Evolutionary conservation across 495 filamentous ascomycete species (phyloP), one percentile per base, ranked within the genome.

Genomic region (Hypomontagnella monticulosa): DNA sequence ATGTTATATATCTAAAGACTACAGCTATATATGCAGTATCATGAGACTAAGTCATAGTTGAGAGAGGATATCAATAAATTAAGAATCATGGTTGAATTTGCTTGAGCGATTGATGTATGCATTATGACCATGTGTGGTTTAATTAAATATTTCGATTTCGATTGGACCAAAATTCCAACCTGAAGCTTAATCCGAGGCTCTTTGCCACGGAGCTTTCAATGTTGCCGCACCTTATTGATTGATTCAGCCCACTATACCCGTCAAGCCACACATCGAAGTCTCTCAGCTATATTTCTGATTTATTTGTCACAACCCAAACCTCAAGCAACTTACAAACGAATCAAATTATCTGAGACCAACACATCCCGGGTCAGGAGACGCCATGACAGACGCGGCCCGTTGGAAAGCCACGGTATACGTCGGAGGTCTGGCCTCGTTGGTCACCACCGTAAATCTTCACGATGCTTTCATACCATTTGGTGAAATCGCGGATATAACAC

Each of bases 381-480:
- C 36, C n/a, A 94, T 95, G 91, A 88, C 89, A 49, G 92, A 95
- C 79, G 80, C 86, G 11, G 81, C 93, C 32, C 90, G 95, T 51
- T 85, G 96, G 71, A 97, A 96, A 75, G 82, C 89, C 14, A 99
- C 95, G 30, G 80, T 99, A 62, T 96, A 95, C 71, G 89, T 98
- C 52, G 93, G 94, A 69, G 93, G 93, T 38, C 86, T 99, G 19
- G 89, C 95, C 64, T 87, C 89, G 57, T 82, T 87, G 19, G 92
- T 96, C 43, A 93, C 88, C 10, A 74, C 82, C 18, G 80, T 85
- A 30, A 89, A 87, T 40, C 83, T 99, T 43, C 88, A 93, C 43
- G 91, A 93, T 68, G 93, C 93, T 34, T 99, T 99, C 80, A 82
- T 98, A 27, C 96, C 96, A 0, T 99, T 99, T 71, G 95, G 95